Evolutionary conservation across 1,284 basidiomycete genomes (phyloP).

Genomic region (Earliella scabrosa): DNA sequence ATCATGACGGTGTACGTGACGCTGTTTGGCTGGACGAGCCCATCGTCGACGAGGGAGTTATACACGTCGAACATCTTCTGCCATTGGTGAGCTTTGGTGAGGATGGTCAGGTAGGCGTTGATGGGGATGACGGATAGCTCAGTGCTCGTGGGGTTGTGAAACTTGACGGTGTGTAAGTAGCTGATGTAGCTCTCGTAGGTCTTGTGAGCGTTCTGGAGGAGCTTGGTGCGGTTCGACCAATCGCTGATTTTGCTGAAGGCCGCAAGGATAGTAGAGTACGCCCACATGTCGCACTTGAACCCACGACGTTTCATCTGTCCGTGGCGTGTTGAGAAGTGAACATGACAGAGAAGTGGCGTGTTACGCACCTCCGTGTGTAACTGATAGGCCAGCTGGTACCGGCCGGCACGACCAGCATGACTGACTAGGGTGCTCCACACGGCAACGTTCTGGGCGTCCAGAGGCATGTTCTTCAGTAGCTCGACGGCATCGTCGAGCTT

Average conservation of each 20-base stretch:
- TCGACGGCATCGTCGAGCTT: constrained; percentile 62
- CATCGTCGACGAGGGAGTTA: constrained; percentile 61
- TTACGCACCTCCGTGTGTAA: constrained; percentile 69
- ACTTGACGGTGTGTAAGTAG: constrained; percentile 51
- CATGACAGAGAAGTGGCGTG: not conserved
- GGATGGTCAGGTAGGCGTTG: constrained; percentile 63
- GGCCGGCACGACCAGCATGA: constrained; percentile 56
- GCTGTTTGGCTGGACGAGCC: constrained; percentile 57
- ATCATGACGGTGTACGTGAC: constrained; percentile 68
- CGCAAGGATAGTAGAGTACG: constrained; percentile 66
- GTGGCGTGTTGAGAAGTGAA: not conserved
- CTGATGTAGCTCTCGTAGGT: constrained; percentile 59
- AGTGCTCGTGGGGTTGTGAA: constrained; percentile 46
- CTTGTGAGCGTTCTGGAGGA: constrained; percentile 60
- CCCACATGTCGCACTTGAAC: constrained; percentile 64
- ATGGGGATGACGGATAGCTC: constrained; percentile 54
- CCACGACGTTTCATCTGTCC: constrained; percentile 80
- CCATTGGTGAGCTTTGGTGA: constrained; percentile 58
- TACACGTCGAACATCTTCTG: constrained; percentile 76
- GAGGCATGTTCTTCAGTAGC: constrained; percentile 64
- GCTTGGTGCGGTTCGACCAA: constrained; percentile 59
- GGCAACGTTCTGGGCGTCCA: constrained; percentile 68
- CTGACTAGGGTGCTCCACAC: constrained; percentile 79
- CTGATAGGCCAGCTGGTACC: constrained; percentile 59
- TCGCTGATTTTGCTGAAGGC: constrained; percentile 61